A percentile compares a stretch with the other conserved stretches of the same genome.
Evolutionary conservation across 805 yeast species (phyloP).

Genomic region (Clavispora vitiphila): DNA sequence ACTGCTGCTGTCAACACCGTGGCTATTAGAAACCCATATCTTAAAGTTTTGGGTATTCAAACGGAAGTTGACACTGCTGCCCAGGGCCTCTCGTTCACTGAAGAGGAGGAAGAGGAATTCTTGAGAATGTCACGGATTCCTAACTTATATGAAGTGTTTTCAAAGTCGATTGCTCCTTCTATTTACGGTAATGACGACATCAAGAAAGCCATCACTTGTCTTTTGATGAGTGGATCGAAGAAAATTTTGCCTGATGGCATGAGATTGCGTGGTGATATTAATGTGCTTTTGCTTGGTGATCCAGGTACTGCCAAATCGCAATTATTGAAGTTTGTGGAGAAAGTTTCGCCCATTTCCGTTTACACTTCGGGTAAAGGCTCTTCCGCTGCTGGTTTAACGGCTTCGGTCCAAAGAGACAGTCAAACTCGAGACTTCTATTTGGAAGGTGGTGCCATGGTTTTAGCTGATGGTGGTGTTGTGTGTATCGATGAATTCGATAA

Average conservation of each 20-base stretch:
- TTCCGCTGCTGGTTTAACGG: conserved; percentile 98
- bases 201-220: conserved; percentile 87
- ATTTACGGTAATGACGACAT: conserved; percentile 92
- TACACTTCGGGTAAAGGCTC: conserved; percentile 99
- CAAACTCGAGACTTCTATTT: conserved; percentile 84
- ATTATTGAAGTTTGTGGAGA: conserved; percentile 89
- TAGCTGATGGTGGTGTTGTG: conserved; percentile 98
- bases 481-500: conserved; percentile 99
- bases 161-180: conserved; percentile 91
- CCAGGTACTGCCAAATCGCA: conserved; percentile 99
- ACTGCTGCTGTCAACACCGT: conserved; percentile 45
- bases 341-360: conserved; percentile 88
- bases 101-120: conserved; percentile 93
- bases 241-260: conserved; percentile 91
- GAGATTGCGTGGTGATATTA: conserved; percentile 95
- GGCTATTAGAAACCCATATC: conserved; percentile 90
- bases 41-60: conserved; percentile 81
- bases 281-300: conserved; percentile 89
- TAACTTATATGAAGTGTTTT: conserved; percentile 76
- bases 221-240: conserved; percentile 91
- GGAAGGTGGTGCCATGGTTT: conserved; percentile 99
- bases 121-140: conserved; percentile 76
- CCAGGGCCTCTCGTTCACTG: conserved; percentile 60
- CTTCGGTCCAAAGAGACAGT: conserved; percentile 91
- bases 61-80: conserved; percentile 73